These are phyloP conservation scores for Dichomitus squalens DNA, from an alignment of 1,284 basidiomycete genomes.

Conservation along the genomic window DNA sequence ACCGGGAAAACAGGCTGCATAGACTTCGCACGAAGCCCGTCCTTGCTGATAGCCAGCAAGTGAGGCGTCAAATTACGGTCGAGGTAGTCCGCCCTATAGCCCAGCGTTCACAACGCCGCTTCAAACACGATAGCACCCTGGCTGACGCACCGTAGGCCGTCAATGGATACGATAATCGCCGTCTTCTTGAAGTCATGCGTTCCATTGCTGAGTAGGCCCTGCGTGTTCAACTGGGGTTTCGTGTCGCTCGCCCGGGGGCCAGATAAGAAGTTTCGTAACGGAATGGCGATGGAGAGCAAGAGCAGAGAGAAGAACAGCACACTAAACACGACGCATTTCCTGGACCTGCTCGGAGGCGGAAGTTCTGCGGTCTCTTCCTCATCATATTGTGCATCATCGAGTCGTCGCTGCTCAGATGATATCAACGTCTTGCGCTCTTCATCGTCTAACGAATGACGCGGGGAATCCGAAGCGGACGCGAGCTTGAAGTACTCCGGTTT, in stretches of 20 bases:
- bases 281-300: constrained; percentile 19
- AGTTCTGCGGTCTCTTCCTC: constrained; percentile 29
- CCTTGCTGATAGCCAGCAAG: constrained; percentile 74
- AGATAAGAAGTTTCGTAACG: constrained; percentile 15
- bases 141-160: constrained; percentile 71
- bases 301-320: constrained; percentile 45
- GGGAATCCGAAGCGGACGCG: background rate
- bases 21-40: constrained; percentile 82
- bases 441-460: constrained; percentile 14
- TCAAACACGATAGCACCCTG: background rate
- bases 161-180: constrained; percentile 84
- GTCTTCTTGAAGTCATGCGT: constrained; percentile 80
- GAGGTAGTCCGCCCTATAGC: constrained; percentile 76
- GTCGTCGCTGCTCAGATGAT: constrained; percentile 29
- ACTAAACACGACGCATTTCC: constrained; percentile 41
- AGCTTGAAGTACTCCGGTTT: constrained; percentile 14
- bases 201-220: constrained; percentile 61
- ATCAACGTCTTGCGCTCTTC: constrained; percentile 48
- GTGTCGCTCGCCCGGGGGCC: constrained; percentile 23
- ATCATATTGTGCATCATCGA: constrained; percentile 21
- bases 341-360: constrained; percentile 40
- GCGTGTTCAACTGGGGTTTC: constrained; percentile 35
- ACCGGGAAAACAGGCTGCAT: constrained; percentile 89
- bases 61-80: constrained; percentile 82
- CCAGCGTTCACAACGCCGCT: background rate